A percentile compares a stretch with the other conserved stretches of the same genome.
Evolutionary conservation across 1,284 basidiomycete species (phyloP).

Genomic region (Thelephora terrestris): DNA sequence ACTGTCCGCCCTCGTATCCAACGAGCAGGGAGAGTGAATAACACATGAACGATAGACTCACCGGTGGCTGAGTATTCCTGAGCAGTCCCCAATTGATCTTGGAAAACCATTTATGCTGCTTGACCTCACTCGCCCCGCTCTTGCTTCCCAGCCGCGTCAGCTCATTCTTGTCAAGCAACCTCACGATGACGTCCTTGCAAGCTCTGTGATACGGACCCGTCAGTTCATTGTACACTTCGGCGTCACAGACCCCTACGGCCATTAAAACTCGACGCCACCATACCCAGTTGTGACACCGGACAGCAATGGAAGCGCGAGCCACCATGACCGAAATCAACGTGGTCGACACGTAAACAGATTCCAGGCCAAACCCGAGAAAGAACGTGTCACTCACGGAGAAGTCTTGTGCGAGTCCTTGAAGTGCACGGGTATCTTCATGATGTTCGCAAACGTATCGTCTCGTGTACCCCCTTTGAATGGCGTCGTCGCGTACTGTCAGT

Average conservation of each 20-base stretch:
- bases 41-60: slow-evolving; percentile 31
- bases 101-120: slow-evolving; percentile 97
- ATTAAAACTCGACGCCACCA: no score
- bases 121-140: slow-evolving; percentile 96
- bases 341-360: no score
- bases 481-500: slow-evolving; percentile 82
- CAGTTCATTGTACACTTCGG: neutral
- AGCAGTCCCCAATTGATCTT: slow-evolving; percentile 96
- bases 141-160: slow-evolving; percentile 80
- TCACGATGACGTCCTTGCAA: slow-evolving; percentile 81
- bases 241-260: neutral
- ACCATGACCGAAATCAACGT: no score
- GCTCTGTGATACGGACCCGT: slow-evolving; percentile 34
- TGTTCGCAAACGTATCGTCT: slow-evolving; percentile 94
- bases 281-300: no score
- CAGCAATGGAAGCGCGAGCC: no score
- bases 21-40: no score
- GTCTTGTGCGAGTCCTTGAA: slow-evolving; percentile 86
- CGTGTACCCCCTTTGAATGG: slow-evolving; percentile 97
- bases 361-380: slow-evolving; percentile 2
- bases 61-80: slow-evolving; percentile 88
- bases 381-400: slow-evolving; percentile 52
- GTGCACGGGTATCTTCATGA: slow-evolving; percentile 77
- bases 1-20: no score
- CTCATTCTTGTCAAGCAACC: slow-evolving; percentile 92